phyloP scores from a whole-genome alignment of 192 early-diverging fungal genomes.

The Coemansia sp. region DNA sequence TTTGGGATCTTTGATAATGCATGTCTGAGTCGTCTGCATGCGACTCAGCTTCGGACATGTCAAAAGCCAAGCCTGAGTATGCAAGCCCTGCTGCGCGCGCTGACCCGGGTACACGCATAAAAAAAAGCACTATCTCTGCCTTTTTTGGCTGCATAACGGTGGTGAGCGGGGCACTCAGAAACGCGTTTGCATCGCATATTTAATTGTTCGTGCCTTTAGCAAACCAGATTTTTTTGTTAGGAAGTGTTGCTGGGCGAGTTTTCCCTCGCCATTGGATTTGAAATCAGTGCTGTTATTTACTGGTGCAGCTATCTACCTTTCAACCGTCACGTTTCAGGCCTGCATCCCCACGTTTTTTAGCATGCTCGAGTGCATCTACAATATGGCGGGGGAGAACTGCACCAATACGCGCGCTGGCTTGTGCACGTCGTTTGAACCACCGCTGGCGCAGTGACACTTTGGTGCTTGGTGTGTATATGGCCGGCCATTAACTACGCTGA shows the following conservation, averaged over 20 bases:
- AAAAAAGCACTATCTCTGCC: conserved; percentile 6
- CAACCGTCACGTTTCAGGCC: conserved; percentile 2
- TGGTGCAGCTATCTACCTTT: not conserved
- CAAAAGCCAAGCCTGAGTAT: conserved; percentile 4
- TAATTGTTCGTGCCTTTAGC: not conserved
- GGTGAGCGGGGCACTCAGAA: conserved; percentile 6
- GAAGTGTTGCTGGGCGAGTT: not conserved
- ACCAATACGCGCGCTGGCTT: not conserved
- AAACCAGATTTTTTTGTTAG: not conserved
- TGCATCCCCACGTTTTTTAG: conserved; percentile 5
- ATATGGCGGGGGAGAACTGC: not conserved
- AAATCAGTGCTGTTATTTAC: conserved; percentile 2
- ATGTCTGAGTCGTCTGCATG: not conserved
- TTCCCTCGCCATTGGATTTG: conserved; percentile 5
- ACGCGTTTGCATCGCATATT: conserved; percentile 8
- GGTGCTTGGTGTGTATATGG: not conserved
- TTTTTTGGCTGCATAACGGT: not conserved
- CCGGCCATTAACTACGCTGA: not conserved
- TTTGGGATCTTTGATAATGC: not conserved
- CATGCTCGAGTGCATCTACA: not conserved
- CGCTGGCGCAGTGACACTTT: not conserved
- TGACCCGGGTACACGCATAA: conserved; percentile 4
- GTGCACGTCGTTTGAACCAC: not conserved
- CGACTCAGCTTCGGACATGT: not conserved
- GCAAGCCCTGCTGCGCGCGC: conserved; percentile 8